A percentile compares a stretch with the other conserved stretches of the same genome.
These are phyloP conservation scores for Phytophthora podocarpi DNA, from an alignment of 352 stramenopile species.

Conservation along the genomic window DNA sequence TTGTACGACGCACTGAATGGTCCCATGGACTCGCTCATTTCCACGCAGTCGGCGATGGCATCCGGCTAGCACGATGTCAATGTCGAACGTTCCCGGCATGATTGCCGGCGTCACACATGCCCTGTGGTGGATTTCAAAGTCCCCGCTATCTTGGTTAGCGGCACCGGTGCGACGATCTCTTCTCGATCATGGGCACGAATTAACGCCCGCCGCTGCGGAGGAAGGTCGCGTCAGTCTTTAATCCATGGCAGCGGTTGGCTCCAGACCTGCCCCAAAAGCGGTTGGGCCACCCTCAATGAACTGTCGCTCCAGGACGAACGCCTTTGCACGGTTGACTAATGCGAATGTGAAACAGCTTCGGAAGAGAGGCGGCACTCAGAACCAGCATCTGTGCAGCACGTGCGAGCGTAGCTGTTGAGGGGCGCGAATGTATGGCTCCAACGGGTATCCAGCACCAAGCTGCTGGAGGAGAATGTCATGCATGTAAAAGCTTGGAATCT, in stretches of 20 bases:
- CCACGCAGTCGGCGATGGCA: conserved; percentile 8
- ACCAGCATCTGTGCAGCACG: conserved; percentile 22
- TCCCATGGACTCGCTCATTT: background rate
- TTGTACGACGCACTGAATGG: conserved; percentile 18
- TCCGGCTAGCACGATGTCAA: background rate
- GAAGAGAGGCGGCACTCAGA: conserved; percentile 5
- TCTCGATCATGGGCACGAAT: background rate
- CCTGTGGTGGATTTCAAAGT: background rate
- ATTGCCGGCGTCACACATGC: background rate
- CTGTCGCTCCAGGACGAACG: background rate
- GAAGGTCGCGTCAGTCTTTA: conserved; percentile 8
- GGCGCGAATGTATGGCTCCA: conserved; percentile 12
- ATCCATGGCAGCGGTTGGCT: background rate
- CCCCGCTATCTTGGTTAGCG: conserved; percentile 3
- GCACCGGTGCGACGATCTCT: background rate
- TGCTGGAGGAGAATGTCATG: conserved; percentile 13
- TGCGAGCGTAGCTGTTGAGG: conserved; percentile 10
- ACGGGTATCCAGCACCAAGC: conserved; percentile 8
- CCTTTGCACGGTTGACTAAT: conserved; percentile 10
- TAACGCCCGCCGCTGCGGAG: conserved; percentile 6
- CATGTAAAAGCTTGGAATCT: conserved; percentile 20
- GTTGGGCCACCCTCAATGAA: conserved; percentile 14
- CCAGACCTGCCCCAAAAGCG: conserved; percentile 14
- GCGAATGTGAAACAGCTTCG: conserved; percentile 4
- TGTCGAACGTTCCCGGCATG: background rate